A percentile compares a stretch with the other conserved stretches of the same genome.
phyloP scores from a whole-genome alignment of 306 rosid genomes.

The Coriaria nepalensis region DNA sequence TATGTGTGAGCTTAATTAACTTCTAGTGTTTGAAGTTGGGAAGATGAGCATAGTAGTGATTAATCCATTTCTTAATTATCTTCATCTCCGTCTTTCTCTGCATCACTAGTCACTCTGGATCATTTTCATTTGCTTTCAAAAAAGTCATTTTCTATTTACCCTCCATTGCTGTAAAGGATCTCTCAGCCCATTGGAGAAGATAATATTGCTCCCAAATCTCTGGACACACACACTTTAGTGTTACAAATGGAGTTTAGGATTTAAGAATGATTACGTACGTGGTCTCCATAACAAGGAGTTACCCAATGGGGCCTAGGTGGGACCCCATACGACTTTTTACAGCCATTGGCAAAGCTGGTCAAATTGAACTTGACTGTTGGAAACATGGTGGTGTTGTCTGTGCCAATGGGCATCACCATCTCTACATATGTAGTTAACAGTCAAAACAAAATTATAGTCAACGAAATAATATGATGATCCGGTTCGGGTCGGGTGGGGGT shows the following conservation, averaged over 20 bases:
- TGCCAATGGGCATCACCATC: slow-evolving; percentile 29
- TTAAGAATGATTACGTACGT: slow-evolving; percentile 23
- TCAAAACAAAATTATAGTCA: not conserved
- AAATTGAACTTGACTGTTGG: slow-evolving; percentile 15
- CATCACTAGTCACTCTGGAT: slow-evolving; percentile 36
- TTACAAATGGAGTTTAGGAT: not conserved
- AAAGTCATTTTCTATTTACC: slow-evolving; percentile 19
- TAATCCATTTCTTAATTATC: slow-evolving; percentile 31
- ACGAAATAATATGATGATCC: not conserved
- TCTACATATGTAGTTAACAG: slow-evolving; percentile 11
- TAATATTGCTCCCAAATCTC: slow-evolving; percentile 48
- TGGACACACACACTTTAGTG: slow-evolving; percentile 3
- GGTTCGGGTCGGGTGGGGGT: too few relatives aligned
- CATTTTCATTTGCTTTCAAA: slow-evolving; percentile 2
- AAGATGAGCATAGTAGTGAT: slow-evolving; percentile 22
- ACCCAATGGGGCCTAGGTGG: slow-evolving; percentile 52
- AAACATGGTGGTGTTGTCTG: slow-evolving; percentile 28
- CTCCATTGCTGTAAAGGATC: slow-evolving; percentile 56
- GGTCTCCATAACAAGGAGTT: slow-evolving; percentile 54
- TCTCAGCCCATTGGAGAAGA: slow-evolving; percentile 60
- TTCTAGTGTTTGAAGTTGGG: slow-evolving; percentile 1
- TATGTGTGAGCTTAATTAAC: not conserved
- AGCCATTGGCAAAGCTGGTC: slow-evolving; percentile 2
- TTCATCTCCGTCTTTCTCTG: slow-evolving; percentile 27
- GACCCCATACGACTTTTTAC: slow-evolving; percentile 31